A percentile compares a stretch with the other conserved stretches of the same genome.
Evolutionary conservation across 2,329 filamentous ascomycete genomes (phyloP).

Genomic region (Colletotrichum acutatum): DNA sequence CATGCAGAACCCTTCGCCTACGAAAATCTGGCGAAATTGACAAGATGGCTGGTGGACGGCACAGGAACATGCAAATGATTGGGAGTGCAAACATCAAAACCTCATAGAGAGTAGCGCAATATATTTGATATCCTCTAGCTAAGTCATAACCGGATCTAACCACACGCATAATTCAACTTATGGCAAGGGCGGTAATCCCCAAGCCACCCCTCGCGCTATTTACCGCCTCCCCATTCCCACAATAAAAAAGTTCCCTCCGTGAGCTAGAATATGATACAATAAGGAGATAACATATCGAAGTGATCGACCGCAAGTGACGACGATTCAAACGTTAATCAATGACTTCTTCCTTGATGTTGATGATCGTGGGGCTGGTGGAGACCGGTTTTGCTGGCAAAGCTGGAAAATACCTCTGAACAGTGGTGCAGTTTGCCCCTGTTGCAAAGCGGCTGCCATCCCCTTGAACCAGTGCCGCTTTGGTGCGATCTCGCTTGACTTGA

Average conservation of each 20-base stretch:
- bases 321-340: not conserved
- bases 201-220: not conserved
- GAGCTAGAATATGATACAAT: not conserved
- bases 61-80: not conserved
- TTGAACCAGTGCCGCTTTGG: no score
- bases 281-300: not conserved
- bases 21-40: not conserved
- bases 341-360: not conserved
- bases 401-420: not conserved
- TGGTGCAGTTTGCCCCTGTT: constrained; percentile 11
- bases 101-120: not conserved
- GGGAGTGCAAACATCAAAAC: no score
- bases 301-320: not conserved
- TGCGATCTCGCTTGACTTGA: not conserved
- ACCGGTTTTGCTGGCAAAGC: not conserved
- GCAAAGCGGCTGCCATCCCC: not conserved
- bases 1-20: not conserved
- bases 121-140: not conserved
- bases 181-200: not conserved
- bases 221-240: not conserved
- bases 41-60: not conserved
- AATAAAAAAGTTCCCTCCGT: not conserved
- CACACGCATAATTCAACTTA: not conserved
- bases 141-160: not conserved
- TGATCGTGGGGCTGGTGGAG: not conserved